These are phyloP conservation scores for Tremella mesenterica DNA, from an alignment of 768 basidiomycete species.

Conservation along the genomic window DNA sequence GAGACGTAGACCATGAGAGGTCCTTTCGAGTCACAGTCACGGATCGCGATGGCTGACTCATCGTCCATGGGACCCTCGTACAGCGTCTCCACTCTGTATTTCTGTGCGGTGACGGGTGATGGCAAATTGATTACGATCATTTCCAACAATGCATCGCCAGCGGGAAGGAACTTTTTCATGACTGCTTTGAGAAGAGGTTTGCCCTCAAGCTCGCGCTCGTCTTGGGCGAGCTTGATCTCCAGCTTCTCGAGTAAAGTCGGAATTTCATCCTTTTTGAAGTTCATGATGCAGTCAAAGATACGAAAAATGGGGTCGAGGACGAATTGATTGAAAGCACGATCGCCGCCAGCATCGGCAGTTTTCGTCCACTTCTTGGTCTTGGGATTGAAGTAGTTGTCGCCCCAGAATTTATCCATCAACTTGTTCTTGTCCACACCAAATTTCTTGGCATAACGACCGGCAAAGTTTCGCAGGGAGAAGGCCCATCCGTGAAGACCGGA, in stretches of 20 bases:
- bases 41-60: slow-evolving; percentile 95
- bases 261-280: slow-evolving; percentile 92
- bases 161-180: slow-evolving; percentile 99
- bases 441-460: slow-evolving; percentile 87
- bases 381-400: slow-evolving; percentile 99
- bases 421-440: slow-evolving; percentile 98
- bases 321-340: slow-evolving; percentile 95
- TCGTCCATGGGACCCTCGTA: slow-evolving; percentile 99
- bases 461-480: slow-evolving; percentile 97
- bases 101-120: slow-evolving; percentile 91
- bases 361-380: slow-evolving; percentile 93
- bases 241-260: slow-evolving; percentile 86
- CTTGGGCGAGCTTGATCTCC: slow-evolving; percentile 74
- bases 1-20: slow-evolving; percentile 97
- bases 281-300: slow-evolving; percentile 97
- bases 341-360: slow-evolving; percentile 70
- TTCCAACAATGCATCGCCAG: slow-evolving; percentile 95
- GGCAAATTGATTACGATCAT: slow-evolving; percentile 99
- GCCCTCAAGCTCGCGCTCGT: slow-evolving; percentile 88
- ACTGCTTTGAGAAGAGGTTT: slow-evolving; percentile 92
- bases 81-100: slow-evolving; percentile 97
- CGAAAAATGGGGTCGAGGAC: slow-evolving; percentile 99
- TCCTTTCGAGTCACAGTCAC: slow-evolving; percentile 92
- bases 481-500: slow-evolving; percentile 99
- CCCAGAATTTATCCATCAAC: slow-evolving; percentile 97